These are phyloP conservation scores for Ceratobasidium sp. DNA, from an alignment of 1,284 basidiomycete species.

Conservation along the genomic window DNA sequence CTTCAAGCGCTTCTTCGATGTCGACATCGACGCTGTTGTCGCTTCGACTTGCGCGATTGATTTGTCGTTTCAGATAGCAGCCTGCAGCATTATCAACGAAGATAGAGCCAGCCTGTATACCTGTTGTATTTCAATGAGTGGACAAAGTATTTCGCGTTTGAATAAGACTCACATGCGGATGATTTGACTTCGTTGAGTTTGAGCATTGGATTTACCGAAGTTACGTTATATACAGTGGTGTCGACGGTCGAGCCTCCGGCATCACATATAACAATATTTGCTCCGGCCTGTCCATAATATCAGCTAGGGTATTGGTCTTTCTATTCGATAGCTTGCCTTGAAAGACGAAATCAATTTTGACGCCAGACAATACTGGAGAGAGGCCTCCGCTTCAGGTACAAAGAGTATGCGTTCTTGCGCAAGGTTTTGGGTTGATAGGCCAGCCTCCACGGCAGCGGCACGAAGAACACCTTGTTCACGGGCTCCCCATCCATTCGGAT, in stretches of 20 bases:
- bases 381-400: slow-evolving; percentile 48
- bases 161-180: slow-evolving; percentile 39
- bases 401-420: slow-evolving; percentile 19
- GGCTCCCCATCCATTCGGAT: slow-evolving; percentile 45
- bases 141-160: too few species aligned
- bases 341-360: background rate
- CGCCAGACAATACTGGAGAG: slow-evolving; percentile 45
- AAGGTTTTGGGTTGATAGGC: background rate
- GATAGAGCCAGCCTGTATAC: slow-evolving; percentile 26
- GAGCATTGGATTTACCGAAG: background rate
- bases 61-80: background rate
- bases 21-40: slow-evolving; percentile 1
- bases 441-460: slow-evolving; percentile 21
- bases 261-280: slow-evolving; percentile 13
- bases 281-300: background rate
- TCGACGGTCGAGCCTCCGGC: slow-evolving; percentile 27
- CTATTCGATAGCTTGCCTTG: background rate
- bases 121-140: background rate
- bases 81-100: slow-evolving; percentile 23
- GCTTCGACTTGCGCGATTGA: background rate
- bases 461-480: slow-evolving; percentile 43
- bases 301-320: background rate
- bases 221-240: slow-evolving; percentile 16
- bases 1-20: background rate
- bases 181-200: slow-evolving; percentile 34